Evolutionary conservation across 2,329 filamentous ascomycete genomes (phyloP).

Genomic region (Clarireedia paspali): DNA sequence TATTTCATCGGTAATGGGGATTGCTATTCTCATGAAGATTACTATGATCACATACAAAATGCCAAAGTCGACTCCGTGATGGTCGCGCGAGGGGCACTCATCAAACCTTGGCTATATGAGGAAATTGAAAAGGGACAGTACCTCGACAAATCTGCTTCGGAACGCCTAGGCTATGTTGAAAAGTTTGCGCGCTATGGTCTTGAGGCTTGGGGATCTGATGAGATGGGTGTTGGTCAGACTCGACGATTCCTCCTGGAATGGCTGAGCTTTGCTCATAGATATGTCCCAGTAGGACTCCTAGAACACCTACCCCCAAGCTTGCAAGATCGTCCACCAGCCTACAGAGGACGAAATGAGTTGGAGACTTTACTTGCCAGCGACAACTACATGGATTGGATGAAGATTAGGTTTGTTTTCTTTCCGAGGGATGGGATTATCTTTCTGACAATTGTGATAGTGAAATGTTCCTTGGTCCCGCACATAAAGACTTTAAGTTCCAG

Average conservation of each 20-base stretch:
- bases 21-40: slow-evolving; percentile 88
- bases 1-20: slow-evolving; percentile 97
- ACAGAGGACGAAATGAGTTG: slow-evolving; percentile 76
- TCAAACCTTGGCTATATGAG: slow-evolving; percentile 98
- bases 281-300: slow-evolving; percentile 81
- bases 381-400: slow-evolving; percentile 97
- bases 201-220: slow-evolving; percentile 92
- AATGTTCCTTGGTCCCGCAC: slow-evolving; percentile 92
- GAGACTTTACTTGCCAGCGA: slow-evolving; percentile 88
- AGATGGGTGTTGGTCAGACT: slow-evolving; percentile 85
- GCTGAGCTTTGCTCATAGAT: slow-evolving; percentile 87
- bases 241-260: slow-evolving; percentile 91
- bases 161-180: slow-evolving; percentile 79
- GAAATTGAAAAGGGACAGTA: slow-evolving; percentile 90
- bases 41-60: slow-evolving; percentile 68
- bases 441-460: slow-evolving; percentile 50
- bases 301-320: slow-evolving; percentile 83
- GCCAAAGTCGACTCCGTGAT: slow-evolving; percentile 87
- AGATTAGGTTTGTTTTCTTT: slow-evolving; percentile 72
- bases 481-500: slow-evolving; percentile 86
- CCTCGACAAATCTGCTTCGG: slow-evolving; percentile 84
- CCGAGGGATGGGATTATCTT: neutral
- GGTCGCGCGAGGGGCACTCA: slow-evolving; percentile 90
- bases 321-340: slow-evolving; percentile 83
- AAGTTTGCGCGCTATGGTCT: slow-evolving; percentile 86